A percentile compares a stretch with the other conserved stretches of the same genome.
phyloP scores from a whole-genome alignment of 2,329 filamentous ascomycete species.

The Aspergillus luchuensis region DNA sequence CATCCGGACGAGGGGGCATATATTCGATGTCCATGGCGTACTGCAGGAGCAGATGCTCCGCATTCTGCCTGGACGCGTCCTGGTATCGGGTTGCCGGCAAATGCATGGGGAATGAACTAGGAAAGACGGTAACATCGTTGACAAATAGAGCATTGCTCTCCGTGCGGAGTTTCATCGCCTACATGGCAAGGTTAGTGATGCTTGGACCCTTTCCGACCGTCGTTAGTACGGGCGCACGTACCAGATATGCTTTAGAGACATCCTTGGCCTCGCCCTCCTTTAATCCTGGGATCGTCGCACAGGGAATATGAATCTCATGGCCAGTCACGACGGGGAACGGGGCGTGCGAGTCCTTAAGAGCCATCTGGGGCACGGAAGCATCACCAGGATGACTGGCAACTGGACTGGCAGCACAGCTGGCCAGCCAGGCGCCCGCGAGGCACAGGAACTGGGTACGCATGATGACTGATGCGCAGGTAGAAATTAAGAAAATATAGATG shows the following conservation, averaged over 20 bases:
- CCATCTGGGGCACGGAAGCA: not conserved
- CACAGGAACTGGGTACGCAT: not conserved
- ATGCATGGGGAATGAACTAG: not conserved
- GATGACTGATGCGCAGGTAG: not conserved
- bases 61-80: not conserved
- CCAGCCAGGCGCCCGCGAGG: not conserved
- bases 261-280: not conserved
- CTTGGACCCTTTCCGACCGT: not conserved
- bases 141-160: constrained; percentile 1
- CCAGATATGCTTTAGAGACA: not conserved
- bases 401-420: not conserved
- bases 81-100: not conserved
- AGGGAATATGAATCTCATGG: constrained; percentile 6
- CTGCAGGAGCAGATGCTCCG: not conserved
- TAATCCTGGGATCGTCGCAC: not conserved
- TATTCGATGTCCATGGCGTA: constrained; percentile 6
- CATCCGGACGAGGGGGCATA: not conserved
- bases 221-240: not conserved
- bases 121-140: constrained; percentile 3
- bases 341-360: not conserved
- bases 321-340: not conserved
- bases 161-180: constrained; percentile 5
- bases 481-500: not conserved
- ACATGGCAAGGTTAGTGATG: not conserved
- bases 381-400: not conserved